phyloP scores from a whole-genome alignment of 495 filamentous ascomycete species.

The Aspergillus cristatus region DNA sequence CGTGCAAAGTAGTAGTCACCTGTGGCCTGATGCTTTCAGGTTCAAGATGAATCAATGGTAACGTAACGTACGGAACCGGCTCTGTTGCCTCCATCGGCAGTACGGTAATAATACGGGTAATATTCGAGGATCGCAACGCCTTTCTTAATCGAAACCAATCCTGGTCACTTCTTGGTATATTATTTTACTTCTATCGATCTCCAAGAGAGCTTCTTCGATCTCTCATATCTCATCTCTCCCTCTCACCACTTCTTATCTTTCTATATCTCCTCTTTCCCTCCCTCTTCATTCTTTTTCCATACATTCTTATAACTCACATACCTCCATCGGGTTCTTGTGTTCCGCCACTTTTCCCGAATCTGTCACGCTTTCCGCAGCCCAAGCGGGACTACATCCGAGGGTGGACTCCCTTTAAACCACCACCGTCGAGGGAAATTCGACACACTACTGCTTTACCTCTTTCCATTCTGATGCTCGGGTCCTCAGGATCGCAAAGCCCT shows the following conservation, averaged over 20 bases:
- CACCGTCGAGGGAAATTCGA: constrained; percentile 20
- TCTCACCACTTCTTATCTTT: constrained; percentile 1
- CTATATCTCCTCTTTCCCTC: not conserved
- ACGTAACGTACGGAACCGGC: no score
- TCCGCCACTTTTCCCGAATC: constrained; percentile 23
- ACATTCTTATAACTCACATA: not conserved
- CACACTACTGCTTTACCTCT: no score
- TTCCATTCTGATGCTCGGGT: constrained; percentile 38
- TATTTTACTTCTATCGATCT: no score
- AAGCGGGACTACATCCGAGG: constrained; percentile 40
- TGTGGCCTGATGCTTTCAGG: no score
- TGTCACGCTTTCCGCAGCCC: constrained; percentile 22
- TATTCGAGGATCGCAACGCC: no score
- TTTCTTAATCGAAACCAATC: no score
- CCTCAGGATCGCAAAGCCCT: constrained; percentile 19
- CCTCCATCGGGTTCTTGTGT: constrained; percentile 10
- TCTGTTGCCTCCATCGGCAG: no score
- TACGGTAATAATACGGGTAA: no score
- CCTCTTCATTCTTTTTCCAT: not conserved
- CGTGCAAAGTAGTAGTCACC: no score
- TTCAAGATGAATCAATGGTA: no score
- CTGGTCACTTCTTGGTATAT: no score
- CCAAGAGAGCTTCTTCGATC: not conserved
- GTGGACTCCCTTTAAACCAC: constrained; percentile 27
- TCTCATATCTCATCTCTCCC: not conserved